Evolutionary conservation across 371 early-diverging fungal species (phyloP).

Genomic region (Apophysomyces ossiformis): DNA sequence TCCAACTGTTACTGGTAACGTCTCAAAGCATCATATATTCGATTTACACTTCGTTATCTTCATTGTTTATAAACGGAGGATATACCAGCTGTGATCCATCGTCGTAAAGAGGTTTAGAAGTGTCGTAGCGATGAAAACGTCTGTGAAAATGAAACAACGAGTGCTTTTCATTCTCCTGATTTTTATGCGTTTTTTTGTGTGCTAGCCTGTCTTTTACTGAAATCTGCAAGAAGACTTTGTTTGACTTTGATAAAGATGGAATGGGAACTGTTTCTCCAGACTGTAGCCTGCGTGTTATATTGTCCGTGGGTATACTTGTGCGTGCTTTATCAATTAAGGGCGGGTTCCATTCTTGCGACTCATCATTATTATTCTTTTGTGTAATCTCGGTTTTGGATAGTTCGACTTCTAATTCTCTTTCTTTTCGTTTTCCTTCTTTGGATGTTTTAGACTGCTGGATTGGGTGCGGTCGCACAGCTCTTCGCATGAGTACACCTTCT

Average conservation of each 20-base stretch:
- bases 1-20: neutral
- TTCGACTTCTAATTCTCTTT: neutral
- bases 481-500: conserved; percentile 29
- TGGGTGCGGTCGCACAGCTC: conserved; percentile 26
- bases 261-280: neutral
- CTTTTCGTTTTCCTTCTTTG: conserved; percentile 12
- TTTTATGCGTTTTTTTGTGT: neutral
- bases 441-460: neutral
- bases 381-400: neutral
- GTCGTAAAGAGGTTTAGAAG: neutral
- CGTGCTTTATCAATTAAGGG: neutral
- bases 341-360: neutral
- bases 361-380: neutral
- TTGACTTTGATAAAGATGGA: neutral
- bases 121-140: conserved; percentile 20
- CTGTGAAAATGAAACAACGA: conserved; percentile 21
- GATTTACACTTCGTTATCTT: conserved; percentile 25
- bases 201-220: neutral
- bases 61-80: conserved; percentile 20
- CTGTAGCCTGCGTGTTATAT: neutral
- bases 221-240: neutral
- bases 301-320: neutral
- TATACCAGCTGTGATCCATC: conserved; percentile 11
- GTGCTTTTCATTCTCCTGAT: conserved; percentile 9
- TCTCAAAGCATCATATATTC: neutral